phyloP scores from a whole-genome alignment of 768 basidiomycete genomes.

The Leccinum subgranulosum region DNA sequence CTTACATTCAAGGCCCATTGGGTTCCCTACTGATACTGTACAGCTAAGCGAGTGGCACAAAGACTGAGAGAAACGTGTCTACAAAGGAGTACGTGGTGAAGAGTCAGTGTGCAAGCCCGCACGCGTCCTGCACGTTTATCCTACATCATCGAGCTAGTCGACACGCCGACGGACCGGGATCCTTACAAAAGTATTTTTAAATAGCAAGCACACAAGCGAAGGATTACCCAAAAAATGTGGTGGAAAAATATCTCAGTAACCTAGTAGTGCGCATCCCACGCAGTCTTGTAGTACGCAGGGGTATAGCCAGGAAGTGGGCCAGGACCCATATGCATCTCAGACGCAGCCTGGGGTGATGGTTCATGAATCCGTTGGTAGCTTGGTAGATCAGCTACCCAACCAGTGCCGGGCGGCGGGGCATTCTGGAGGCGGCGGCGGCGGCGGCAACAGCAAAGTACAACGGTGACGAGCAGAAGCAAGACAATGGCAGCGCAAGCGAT shows the following conservation, averaged over 20 bases:
- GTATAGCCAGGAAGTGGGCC: conserved; percentile 10
- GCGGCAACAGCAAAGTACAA: conserved; percentile 4
- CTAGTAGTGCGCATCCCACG: conserved; percentile 24
- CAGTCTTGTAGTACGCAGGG: conserved; percentile 21
- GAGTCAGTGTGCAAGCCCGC: too few species aligned
- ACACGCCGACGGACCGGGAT: too few species aligned
- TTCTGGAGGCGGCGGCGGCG: conserved; percentile 13
- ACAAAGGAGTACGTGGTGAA: too few species aligned
- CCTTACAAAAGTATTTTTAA: not conserved
- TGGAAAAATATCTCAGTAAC: not conserved
- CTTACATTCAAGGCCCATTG: too few species aligned
- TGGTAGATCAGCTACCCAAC: conserved; percentile 4
- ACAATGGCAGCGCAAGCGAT: conserved; percentile 9
- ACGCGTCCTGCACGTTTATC: too few species aligned
- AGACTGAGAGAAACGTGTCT: too few species aligned
- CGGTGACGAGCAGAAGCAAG: conserved; percentile 4
- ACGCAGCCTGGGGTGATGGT: conserved; percentile 28
- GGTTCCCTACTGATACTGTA: too few species aligned
- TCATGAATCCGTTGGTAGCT: conserved; percentile 25
- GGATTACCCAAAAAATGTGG: not conserved
- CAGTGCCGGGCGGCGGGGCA: not conserved
- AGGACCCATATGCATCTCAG: conserved; percentile 25
- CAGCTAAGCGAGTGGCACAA: too few species aligned
- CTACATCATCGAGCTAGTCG: too few species aligned
- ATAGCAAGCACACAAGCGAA: not conserved